Evolutionary conservation across 78 protist genomes (phyloP), one percentile per base, ranked within the genome.

Genomic region (Creolimax fragrantissima): DNA sequence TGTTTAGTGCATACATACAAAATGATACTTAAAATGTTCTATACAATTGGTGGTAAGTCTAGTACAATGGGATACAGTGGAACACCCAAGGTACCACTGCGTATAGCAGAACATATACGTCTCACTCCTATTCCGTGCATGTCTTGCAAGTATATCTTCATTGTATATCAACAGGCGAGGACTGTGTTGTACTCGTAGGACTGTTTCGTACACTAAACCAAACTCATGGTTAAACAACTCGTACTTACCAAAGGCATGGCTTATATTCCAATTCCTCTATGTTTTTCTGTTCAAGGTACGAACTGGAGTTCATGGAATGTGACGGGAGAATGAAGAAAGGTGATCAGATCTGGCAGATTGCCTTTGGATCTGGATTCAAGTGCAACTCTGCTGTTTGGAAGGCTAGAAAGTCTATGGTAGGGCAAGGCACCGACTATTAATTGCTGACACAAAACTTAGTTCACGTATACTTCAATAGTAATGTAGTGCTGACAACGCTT

Each of bases 301-400:
- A 94, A 85, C 92, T 96, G 44, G 93, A 91, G 88, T 96, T 67
- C 91, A 93, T 96, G 41, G 97, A 96, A 89, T 47, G 84, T 39
- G 85, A 47, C 86, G 92, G 81, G 36, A 67, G 81, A 3, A 92
- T 93, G 66, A 88, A 81, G 35, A 2, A 11, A 41, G 96, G 96
- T 45, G 95, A 95, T 37, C 90, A 39, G 36, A 92, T 94, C 42
- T 95, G 93, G 95, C 95, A 93, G 92, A 81, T 96, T 24, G 95
- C 96, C 24, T 94, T 94, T 67, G 97, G 97, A 41, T 83, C 93
- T 36, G 97, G 97, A 43, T 93, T 96, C 90, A 95, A 96, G 66
- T 91, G 94, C 90, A 95, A 95, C 89, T 47, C 90, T 44, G 94
- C 93, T 6, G 94, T 95, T 32, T 95, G 96, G 96, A 41, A 92